These are phyloP conservation scores for Silene conica DNA, from an alignment of 148 eudicot genomes.

Conservation along the genomic window DNA sequence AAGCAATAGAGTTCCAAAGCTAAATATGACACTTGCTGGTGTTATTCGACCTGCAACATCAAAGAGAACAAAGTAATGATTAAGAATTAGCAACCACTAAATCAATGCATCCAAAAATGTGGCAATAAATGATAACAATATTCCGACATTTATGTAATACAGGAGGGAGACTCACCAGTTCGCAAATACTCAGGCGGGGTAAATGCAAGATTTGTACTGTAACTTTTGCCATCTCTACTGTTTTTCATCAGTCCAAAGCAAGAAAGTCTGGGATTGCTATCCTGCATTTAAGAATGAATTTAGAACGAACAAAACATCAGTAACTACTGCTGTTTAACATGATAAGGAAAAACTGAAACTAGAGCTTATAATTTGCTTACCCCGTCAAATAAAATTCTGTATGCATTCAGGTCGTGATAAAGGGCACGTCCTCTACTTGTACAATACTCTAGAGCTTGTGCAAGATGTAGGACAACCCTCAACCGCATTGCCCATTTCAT, in stretches of 20 bases:
- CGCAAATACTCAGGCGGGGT: slow-evolving; percentile 71
- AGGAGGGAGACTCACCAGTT: slow-evolving; percentile 37
- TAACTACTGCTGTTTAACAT: background rate
- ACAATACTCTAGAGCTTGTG: slow-evolving; percentile 65
- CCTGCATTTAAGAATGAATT: slow-evolving; percentile 6
- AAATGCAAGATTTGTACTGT: slow-evolving; percentile 71
- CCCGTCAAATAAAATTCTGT: slow-evolving; percentile 63
- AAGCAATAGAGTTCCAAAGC: slow-evolving; percentile 67
- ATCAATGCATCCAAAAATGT: background rate
- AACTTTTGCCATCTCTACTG: slow-evolving; percentile 70
- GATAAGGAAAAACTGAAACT: no score
- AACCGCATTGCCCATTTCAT: slow-evolving; percentile 79
- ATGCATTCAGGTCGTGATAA: slow-evolving; percentile 71
- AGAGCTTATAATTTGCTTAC: slow-evolving; percentile 22
- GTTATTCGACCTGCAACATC: slow-evolving; percentile 49
- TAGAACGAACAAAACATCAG: background rate
- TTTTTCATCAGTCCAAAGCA: slow-evolving; percentile 79
- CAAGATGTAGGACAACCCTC: slow-evolving; percentile 61
- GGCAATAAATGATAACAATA: background rate
- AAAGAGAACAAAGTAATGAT: background rate
- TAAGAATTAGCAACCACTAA: background rate
- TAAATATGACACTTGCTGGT: slow-evolving; percentile 60
- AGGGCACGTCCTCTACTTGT: slow-evolving; percentile 61
- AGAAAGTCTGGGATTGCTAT: slow-evolving; percentile 63
- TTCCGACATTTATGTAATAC: background rate